Base-by-base conservation (phyloP, 805 yeast genomes). In the Candida morakotiae region DNA sequence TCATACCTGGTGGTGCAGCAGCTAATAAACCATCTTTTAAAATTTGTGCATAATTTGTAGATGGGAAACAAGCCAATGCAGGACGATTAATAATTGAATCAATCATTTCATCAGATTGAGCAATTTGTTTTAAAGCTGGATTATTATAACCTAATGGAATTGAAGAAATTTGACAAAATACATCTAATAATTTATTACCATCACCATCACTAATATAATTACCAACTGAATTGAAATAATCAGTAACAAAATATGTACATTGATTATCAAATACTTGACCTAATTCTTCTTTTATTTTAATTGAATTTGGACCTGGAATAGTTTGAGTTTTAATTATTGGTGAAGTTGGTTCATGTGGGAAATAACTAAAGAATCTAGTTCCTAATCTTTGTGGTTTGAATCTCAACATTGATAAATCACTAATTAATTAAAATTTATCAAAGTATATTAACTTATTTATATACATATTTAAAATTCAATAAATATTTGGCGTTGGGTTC, bases 1-100 rank as follows among this genome's bases (percentile, higher is more conserved):
- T 56, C 55, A 74, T 71, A 9, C 84, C 84, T 38, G 73, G 69
- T 38, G 86, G 87, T 25, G 86, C 85, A 35, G 78, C 81, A 18
- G 77, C 72, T 45, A 80, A 62, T 30, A 79, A 62, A 10, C 75
- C 73, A 14, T 73, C 71, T 31, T 62, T 55, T 46, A 79, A 57
- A 17, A 77, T 69, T 9, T 62, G 53, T 31, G 67, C 61, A 50
- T 77, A 73, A 48, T 78, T 78, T n/a, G 66, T 63, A 13, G 77
- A 69, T 9, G 72, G 71, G 45, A 65, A 66, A 38, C 71, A 65
- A 8, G 70, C 72, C 54, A 64, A 62, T 1, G 72, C 71, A 1
- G 72, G 72, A 38, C 72, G 53, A 48, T 67, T 65, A 27, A 64
- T 52, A 38, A 67, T 50, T 5, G 73, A 68, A 37, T 54, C 58